These are phyloP conservation scores for Gaeumannomyces tritici DNA, from an alignment of 2,329 filamentous ascomycete species.

Conservation along the genomic window DNA sequence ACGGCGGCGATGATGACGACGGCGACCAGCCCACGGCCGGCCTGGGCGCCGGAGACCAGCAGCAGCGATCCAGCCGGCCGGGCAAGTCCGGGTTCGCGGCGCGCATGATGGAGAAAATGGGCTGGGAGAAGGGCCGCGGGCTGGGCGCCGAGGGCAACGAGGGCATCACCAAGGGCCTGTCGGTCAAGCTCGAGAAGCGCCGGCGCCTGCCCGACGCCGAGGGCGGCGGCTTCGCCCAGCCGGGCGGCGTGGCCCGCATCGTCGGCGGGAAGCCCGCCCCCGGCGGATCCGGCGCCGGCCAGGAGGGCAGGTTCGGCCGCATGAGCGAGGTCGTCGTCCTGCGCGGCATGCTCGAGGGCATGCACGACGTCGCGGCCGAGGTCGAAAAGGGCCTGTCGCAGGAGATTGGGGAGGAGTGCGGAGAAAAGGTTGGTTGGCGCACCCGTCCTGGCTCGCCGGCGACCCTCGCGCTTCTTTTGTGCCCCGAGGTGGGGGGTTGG, in stretches of 20 bases:
- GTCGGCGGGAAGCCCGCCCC: constrained; percentile 56
- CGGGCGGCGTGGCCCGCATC: constrained; percentile 61
- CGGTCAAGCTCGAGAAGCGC: constrained; percentile 76
- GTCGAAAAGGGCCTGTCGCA: constrained; percentile 70
- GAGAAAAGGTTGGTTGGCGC: constrained; percentile 54
- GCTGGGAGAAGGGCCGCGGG: constrained; percentile 81
- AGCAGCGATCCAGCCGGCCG: constrained; percentile 47
- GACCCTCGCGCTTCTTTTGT: neutral
- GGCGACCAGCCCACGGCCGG: constrained; percentile 1
- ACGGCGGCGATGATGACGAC: constrained; percentile 20
- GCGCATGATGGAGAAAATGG: constrained; percentile 86
- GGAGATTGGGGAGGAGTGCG: constrained; percentile 92
- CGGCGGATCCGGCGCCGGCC: constrained; percentile 42
- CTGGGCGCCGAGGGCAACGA: constrained; percentile 63
- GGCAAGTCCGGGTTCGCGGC: constrained; percentile 80
- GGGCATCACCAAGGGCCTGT: constrained; percentile 78
- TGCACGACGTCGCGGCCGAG: constrained; percentile 68
- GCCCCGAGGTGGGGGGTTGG: too few species aligned
- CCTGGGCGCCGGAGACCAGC: constrained; percentile 11
- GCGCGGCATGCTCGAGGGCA: constrained; percentile 74
- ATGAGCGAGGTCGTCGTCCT: constrained; percentile 80
- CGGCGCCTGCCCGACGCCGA: constrained; percentile 71
- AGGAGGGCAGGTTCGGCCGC: constrained; percentile 47
- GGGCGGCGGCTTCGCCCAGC: constrained; percentile 66
- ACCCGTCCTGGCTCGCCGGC: too few species aligned